These are phyloP conservation scores for Acrasis kona DNA, from an alignment of 78 protist species.

Conservation along the genomic window DNA sequence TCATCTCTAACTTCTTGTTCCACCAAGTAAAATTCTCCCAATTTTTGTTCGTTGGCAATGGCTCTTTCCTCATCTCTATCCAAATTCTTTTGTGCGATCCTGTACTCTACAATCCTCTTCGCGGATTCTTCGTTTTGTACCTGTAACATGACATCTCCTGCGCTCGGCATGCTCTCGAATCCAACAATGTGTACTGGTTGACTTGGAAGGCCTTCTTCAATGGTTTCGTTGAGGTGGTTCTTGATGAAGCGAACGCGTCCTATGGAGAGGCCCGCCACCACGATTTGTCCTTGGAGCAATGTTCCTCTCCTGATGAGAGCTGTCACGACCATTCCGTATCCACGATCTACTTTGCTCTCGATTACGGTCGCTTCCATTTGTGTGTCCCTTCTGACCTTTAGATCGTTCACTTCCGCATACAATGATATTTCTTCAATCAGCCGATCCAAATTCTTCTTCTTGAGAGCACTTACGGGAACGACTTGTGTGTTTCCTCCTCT, in stretches of 20 bases:
- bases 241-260: not conserved
- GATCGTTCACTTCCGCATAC: conserved; percentile 33
- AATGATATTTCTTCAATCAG: conserved; percentile 43
- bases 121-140: conserved; percentile 9
- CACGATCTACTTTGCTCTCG: not conserved
- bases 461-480: conserved; percentile 46
- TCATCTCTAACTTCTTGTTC: too few relatives aligned
- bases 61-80: too few relatives aligned
- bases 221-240: not conserved
- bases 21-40: too few relatives aligned
- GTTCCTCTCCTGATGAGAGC: not conserved
- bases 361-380: conserved; percentile 21
- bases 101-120: not conserved
- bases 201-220: not conserved
- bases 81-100: not conserved
- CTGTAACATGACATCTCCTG: not conserved
- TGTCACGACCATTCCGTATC: not conserved
- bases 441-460: not conserved
- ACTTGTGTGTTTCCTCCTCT: conserved; percentile 67
- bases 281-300: not conserved
- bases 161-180: not conserved
- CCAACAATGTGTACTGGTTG: conserved; percentile 4
- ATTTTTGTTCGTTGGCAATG: too few relatives aligned
- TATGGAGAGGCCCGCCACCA: not conserved
- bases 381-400: not conserved